phyloP scores from a whole-genome alignment of 352 stramenopile species.

The Phytophthora pisi region DNA sequence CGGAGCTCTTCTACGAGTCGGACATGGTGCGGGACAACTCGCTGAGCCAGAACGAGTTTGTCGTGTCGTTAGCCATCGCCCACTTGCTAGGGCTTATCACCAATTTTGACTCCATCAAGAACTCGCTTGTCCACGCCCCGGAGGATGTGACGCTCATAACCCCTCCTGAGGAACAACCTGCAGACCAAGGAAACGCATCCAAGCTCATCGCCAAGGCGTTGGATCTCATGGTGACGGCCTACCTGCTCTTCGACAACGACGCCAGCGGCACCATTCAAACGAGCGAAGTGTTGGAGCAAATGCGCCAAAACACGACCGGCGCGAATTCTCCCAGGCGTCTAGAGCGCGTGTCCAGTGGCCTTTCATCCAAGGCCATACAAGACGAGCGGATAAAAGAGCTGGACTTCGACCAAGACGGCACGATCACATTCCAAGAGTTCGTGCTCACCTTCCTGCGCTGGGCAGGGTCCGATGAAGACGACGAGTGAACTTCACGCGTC shows the following conservation, averaged over 20 bases:
- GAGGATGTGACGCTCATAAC: slow-evolving; percentile 46
- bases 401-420: slow-evolving; percentile 87
- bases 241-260: slow-evolving; percentile 87
- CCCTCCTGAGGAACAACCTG: slow-evolving; percentile 27
- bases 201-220: slow-evolving; percentile 72
- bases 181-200: slow-evolving; percentile 40
- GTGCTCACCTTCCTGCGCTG: slow-evolving; percentile 89
- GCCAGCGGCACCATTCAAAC: slow-evolving; percentile 84
- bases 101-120: slow-evolving; percentile 63
- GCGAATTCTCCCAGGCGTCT: slow-evolving; percentile 38
- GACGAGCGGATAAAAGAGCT: slow-evolving; percentile 88
- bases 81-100: slow-evolving; percentile 84
- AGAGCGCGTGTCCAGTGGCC: slow-evolving; percentile 57
- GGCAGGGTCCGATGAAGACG: slow-evolving; percentile 65
- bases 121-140: slow-evolving; percentile 34
- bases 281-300: slow-evolving; percentile 68
- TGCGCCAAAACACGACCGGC: slow-evolving; percentile 57
- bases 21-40: slow-evolving; percentile 89
- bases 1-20: slow-evolving; percentile 89
- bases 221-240: slow-evolving; percentile 86
- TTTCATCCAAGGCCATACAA: slow-evolving; percentile 65
- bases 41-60: slow-evolving; percentile 87
- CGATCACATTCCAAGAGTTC: slow-evolving; percentile 91
- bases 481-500: slow-evolving; percentile 16
- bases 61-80: slow-evolving; percentile 84